phyloP scores from a whole-genome alignment of 2,329 filamentous ascomycete species.

The Pseudocercospora crystallina region DNA sequence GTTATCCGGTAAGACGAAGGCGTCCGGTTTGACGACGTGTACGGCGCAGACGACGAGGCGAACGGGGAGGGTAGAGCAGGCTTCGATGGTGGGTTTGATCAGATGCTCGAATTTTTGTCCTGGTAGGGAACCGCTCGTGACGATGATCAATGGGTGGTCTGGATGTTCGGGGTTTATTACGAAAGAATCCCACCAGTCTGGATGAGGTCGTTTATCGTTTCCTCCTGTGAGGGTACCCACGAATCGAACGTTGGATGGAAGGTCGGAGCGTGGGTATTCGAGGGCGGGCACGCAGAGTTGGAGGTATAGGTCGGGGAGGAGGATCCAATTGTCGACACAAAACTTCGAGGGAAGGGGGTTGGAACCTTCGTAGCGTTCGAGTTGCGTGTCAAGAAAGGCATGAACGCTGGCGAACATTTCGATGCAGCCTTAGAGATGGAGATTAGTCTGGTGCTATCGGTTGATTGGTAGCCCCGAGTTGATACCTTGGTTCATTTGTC shows the following conservation, averaged over 20 bases:
- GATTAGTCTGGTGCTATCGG: too few relatives aligned
- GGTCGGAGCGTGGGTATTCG: slow-evolving; percentile 39
- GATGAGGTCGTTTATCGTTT: slow-evolving; percentile 33
- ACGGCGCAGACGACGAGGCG: slow-evolving; percentile 40
- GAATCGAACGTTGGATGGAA: slow-evolving; percentile 44
- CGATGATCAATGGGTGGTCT: slow-evolving; percentile 43
- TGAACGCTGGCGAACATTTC: slow-evolving; percentile 34
- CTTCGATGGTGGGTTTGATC: slow-evolving; percentile 47
- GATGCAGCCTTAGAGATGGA: background rate
- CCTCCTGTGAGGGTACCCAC: slow-evolving; percentile 38
- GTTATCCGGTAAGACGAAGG: slow-evolving; percentile 41
- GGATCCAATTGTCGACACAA: slow-evolving; percentile 12
- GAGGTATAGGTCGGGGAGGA: slow-evolving; percentile 29
- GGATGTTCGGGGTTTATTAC: slow-evolving; percentile 40
- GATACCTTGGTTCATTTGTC: slow-evolving; percentile 23
- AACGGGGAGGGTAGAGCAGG: slow-evolving; percentile 44
- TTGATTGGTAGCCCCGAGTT: too few relatives aligned
- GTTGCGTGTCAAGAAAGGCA: background rate
- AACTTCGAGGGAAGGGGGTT: slow-evolving; percentile 2
- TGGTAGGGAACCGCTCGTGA: slow-evolving; percentile 50
- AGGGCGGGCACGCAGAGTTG: slow-evolving; percentile 39
- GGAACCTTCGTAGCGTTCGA: slow-evolving; percentile 10
- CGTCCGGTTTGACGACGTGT: slow-evolving; percentile 32
- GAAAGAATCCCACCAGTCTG: slow-evolving; percentile 50
- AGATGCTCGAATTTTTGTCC: slow-evolving; percentile 43